Conservation (phyloP, 2,329 filamentous ascomycete genomes). For the Colletotrichum melonis region DNA sequence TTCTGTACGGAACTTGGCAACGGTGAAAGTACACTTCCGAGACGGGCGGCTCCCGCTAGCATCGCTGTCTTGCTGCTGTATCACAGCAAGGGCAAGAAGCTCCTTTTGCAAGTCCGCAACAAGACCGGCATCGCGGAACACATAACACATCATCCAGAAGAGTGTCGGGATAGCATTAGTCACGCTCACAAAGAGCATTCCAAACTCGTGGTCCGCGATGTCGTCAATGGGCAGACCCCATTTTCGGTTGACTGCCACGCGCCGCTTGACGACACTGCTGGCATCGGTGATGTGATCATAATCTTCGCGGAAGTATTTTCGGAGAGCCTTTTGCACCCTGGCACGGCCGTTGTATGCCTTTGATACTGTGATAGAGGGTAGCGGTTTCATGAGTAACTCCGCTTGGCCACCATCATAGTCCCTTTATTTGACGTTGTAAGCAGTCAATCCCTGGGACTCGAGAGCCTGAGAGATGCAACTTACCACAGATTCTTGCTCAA, state of each 20-base stretch:
- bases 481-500: constrained; percentile 20
- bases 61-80: background rate
- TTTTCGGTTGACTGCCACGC: constrained; percentile 42
- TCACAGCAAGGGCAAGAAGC: background rate
- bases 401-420: constrained; percentile 16
- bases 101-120: constrained; percentile 6
- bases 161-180: constrained; percentile 51
- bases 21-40: background rate
- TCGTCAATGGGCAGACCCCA: constrained; percentile 44
- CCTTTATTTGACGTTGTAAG: background rate
- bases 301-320: constrained; percentile 43
- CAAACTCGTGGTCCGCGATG: constrained; percentile 45
- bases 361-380: constrained; percentile 33
- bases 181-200: constrained; percentile 44
- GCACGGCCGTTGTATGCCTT: constrained; percentile 40
- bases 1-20: background rate
- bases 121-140: constrained; percentile 38
- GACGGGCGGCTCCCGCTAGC: background rate
- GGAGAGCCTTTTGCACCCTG: constrained; percentile 41
- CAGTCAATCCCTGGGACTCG: background rate
- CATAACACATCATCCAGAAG: constrained; percentile 49
- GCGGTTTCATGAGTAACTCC: constrained; percentile 14
- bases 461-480: background rate
- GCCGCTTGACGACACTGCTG: constrained; percentile 44
- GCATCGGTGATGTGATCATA: constrained; percentile 40